Evolutionary conservation across 441 rosid species (phyloP).

Genomic region (Aleurites moluccanus): DNA sequence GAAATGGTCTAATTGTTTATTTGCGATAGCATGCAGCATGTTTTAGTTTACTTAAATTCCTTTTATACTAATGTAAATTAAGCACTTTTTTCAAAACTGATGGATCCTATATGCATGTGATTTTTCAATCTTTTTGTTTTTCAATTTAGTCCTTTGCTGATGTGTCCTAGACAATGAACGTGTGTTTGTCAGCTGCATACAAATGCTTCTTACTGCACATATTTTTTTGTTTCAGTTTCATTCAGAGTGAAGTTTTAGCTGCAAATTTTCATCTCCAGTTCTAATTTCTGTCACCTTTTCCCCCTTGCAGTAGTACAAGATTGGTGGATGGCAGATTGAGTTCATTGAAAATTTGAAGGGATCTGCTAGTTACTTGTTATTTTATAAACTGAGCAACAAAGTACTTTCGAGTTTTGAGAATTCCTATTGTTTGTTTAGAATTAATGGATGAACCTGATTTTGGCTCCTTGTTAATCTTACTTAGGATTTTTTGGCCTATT

Average conservation of each 20-base stretch:
- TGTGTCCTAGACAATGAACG: too few species aligned
- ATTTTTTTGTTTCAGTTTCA: neutral
- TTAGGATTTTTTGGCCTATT: slow-evolving; percentile 13
- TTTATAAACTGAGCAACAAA: slow-evolving; percentile 19
- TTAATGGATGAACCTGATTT: slow-evolving; percentile 23
- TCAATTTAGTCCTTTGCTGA: neutral
- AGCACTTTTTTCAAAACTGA: too few species aligned
- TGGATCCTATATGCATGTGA: neutral
- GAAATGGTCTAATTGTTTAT: too few species aligned
- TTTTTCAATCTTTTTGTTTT: neutral
- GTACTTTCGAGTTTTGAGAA: slow-evolving; percentile 11
- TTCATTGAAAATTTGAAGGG: neutral
- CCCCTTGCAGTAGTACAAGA: slow-evolving; percentile 16
- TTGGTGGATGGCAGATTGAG: slow-evolving; percentile 19
- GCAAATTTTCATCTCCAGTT: neutral
- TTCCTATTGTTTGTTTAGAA: slow-evolving; percentile 24
- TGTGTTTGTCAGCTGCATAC: neutral
- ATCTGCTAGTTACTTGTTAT: slow-evolving; percentile 7
- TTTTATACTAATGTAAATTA: too few species aligned
- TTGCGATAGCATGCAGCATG: too few species aligned
- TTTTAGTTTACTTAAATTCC: too few species aligned
- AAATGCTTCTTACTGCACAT: neutral
- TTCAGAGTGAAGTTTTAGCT: neutral
- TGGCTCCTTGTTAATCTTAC: slow-evolving; percentile 8
- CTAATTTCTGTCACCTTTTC: neutral